phyloP scores from a whole-genome alignment of 495 filamentous ascomycete species.

The Parathielavia hyrcaniae region DNA sequence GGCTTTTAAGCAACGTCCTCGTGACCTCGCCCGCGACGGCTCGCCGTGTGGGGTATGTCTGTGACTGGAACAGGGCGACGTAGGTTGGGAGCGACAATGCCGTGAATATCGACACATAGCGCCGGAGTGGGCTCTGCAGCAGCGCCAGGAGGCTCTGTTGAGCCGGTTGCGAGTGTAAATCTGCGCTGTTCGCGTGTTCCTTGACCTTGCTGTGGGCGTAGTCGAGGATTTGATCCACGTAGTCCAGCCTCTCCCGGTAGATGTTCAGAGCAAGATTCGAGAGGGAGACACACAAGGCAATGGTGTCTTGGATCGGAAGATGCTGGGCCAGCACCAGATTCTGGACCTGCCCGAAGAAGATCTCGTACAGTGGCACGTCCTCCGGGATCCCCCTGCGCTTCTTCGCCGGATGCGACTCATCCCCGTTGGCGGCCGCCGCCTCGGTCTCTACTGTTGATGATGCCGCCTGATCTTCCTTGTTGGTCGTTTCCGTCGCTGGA shows the following conservation, averaged over 20 bases:
- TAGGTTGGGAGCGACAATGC: constrained; percentile 86
- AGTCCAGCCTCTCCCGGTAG: constrained; percentile 86
- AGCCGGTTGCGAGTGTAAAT: constrained; percentile 78
- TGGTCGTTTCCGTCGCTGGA: constrained; percentile 20
- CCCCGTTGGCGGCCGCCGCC: constrained; percentile 35
- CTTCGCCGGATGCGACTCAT: constrained; percentile 38
- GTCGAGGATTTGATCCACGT: constrained; percentile 87
- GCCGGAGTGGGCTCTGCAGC: constrained; percentile 78
- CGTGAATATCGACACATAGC: constrained; percentile 89
- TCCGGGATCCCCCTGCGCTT: constrained; percentile 68
- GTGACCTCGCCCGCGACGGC: constrained; percentile 85
- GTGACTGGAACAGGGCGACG: constrained; percentile 78
- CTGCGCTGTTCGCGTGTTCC: constrained; percentile 86
- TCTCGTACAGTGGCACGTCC: constrained; percentile 87
- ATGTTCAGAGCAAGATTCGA: constrained; percentile 91
- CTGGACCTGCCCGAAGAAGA: constrained; percentile 95
- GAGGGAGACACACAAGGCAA: constrained; percentile 84
- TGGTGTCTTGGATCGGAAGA: constrained; percentile 89
- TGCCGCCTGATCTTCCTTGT: constrained; percentile 34
- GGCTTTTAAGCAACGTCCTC: constrained; percentile 68
- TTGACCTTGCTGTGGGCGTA: constrained; percentile 84
- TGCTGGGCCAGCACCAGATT: constrained; percentile 85
- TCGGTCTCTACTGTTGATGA: constrained; percentile 42
- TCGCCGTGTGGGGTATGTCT: constrained; percentile 88
- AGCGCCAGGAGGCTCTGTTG: constrained; percentile 86